Conservation (phyloP, 805 yeast genomes). For the Wickerhamiella spandovensis region DNA sequence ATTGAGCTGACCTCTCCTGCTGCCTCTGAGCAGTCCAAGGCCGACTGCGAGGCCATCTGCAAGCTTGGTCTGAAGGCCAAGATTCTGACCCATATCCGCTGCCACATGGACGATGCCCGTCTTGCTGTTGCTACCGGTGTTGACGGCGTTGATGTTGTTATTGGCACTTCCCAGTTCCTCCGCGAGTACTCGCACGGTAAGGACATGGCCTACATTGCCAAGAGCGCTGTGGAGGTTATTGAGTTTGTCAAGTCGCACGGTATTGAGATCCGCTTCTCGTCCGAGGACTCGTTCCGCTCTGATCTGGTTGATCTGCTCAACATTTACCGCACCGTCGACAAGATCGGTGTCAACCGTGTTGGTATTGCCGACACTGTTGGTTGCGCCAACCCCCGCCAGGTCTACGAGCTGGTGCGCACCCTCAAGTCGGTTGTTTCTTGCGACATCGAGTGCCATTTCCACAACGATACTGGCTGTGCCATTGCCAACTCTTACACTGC, state of each 20-base stretch:
- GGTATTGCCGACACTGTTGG: conserved; percentile 99
- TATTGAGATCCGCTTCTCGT: conserved; percentile 89
- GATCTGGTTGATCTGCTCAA: conserved; percentile 90
- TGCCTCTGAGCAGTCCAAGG: conserved; percentile 86
- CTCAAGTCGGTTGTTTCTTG: conserved; percentile 86
- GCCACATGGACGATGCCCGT: conserved; percentile 98
- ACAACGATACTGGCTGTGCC: conserved; percentile 98
- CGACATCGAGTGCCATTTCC: conserved; percentile 98
- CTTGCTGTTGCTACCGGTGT: conserved; percentile 98
- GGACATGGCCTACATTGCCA: conserved; percentile 95
- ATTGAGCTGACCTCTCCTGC: conserved; percentile 96
- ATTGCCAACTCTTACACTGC: conserved; percentile 98
- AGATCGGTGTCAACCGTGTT: conserved; percentile 95
- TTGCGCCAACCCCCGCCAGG: conserved; percentile 98
- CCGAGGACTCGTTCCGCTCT: conserved; percentile 95
- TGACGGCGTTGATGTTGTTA: conserved; percentile 97
- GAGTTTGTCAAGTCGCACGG: conserved; percentile 95
- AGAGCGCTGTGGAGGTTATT: conserved; percentile 90
- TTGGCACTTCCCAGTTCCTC: conserved; percentile 91
- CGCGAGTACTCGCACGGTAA: conserved; percentile 95
- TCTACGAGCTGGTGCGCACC: conserved; percentile 89
- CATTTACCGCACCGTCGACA: conserved; percentile 91
- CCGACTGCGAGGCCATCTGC: conserved; percentile 96
- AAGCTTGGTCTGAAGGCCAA: conserved; percentile 92
- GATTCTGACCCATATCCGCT: conserved; percentile 90